Evolutionary conservation across 805 yeast species (phyloP), one percentile per base, ranked within the genome.

Genomic region (Spathaspora gorwiae): DNA sequence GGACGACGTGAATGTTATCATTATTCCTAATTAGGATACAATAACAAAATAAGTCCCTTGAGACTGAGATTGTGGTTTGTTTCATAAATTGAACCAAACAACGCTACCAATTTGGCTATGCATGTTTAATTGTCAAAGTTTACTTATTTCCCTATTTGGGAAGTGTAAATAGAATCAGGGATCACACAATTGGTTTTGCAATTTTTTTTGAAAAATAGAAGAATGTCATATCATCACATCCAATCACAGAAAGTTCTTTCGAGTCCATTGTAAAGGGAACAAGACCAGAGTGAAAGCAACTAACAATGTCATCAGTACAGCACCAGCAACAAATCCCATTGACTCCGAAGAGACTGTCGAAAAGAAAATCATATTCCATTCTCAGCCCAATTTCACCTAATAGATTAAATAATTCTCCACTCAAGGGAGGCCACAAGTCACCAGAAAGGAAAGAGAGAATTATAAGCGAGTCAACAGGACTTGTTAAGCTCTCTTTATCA

Each of bases 381-480:
- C 42, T 54, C 8, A 42, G 41, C 39, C 52, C 55, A 3, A 35
- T 40, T 14, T 30, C 47, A 10, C 45, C 46, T 10, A 39, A 32
- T 9, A 39, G 11, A 42, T 10, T 39, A 29, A n/a, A 26, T 37
- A 11, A 33, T 26, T 29, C 24, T 26, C 7, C 41, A 39, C 34
- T 40, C 9, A 32, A 32, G 15, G 36, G 15, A 19, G 24, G 8
- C 30, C 26, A 14, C 8, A 41, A 15, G 34, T 24, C 39, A 12
- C 35, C 31, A 2, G 19, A 39, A 30, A 42, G 45, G 37, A 47
- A 40, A 11, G 47, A 45, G 26, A 57, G 81, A 47, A 55, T 76
- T 10, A 62, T 74, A 11, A 75, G 81, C 51, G 77, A 73, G 48
- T 63, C 75, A 6, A 78, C 82, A 0, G 83, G 83, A 0, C 55